Conservation (phyloP, 345 rosid genomes). For the Aethionema arabicum region DNA sequence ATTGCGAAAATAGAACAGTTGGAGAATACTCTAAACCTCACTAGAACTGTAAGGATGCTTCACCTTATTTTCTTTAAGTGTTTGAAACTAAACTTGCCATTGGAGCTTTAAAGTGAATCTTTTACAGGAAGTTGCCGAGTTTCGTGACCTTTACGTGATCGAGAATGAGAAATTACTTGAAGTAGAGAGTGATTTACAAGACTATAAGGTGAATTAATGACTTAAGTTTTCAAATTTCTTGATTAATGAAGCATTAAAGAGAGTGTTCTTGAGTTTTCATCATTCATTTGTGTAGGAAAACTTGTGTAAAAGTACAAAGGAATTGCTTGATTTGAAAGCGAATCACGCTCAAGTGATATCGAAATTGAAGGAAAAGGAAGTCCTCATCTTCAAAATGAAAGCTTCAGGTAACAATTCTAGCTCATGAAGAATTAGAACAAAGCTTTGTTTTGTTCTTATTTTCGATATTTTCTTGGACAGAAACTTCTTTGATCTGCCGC, state of each 20-base stretch:
- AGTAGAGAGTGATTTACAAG: slow-evolving; percentile 56
- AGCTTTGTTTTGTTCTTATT: not conserved
- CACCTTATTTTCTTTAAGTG: slow-evolving; percentile 4
- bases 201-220: slow-evolving; percentile 57
- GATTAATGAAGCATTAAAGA: slow-evolving; percentile 10
- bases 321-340: slow-evolving; percentile 62
- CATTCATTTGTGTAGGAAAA: slow-evolving; percentile 47
- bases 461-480: slow-evolving; percentile 41
- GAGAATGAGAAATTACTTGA: slow-evolving; percentile 76
- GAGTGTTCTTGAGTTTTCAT: slow-evolving; percentile 16
- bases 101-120: slow-evolving; percentile 15
- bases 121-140: slow-evolving; percentile 65
- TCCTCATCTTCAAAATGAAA: slow-evolving; percentile 54
- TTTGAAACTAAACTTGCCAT: slow-evolving; percentile 16
- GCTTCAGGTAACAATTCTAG: slow-evolving; percentile 52
- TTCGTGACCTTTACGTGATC: slow-evolving; percentile 56
- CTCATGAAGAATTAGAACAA: not conserved
- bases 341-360: slow-evolving; percentile 44
- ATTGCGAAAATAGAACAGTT: slow-evolving; percentile 74
- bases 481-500: slow-evolving; percentile 54
- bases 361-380: slow-evolving; percentile 56
- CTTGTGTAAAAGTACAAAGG: slow-evolving; percentile 55
- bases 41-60: slow-evolving; percentile 53
- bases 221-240: slow-evolving; percentile 1
- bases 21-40: slow-evolving; percentile 58